phyloP scores from a whole-genome alignment of 768 basidiomycete species.

The Pholiota microspora region DNA sequence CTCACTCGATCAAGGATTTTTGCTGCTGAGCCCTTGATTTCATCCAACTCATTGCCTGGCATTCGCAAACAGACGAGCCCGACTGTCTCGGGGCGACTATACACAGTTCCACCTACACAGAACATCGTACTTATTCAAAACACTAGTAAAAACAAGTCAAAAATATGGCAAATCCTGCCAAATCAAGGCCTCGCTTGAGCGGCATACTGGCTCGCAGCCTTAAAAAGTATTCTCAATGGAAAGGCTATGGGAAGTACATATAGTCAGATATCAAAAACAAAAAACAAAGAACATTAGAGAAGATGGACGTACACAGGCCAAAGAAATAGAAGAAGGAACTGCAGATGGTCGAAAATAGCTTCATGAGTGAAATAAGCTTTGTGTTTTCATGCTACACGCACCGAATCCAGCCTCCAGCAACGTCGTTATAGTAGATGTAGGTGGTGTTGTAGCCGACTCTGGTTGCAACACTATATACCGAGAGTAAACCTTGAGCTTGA shows the following conservation, averaged over 20 bases:
- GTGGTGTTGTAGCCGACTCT: slow-evolving; percentile 22
- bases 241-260: slow-evolving; percentile 14
- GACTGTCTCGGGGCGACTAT: too few species aligned
- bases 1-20: too few species aligned
- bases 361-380: neutral
- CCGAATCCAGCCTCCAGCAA: slow-evolving; percentile 20
- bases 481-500: neutral
- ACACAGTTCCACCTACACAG: too few species aligned
- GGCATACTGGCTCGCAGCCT: slow-evolving; percentile 13
- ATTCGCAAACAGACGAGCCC: too few species aligned
- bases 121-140: too few species aligned
- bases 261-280: neutral
- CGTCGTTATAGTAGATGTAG: slow-evolving; percentile 22
- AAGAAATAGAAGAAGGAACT: slow-evolving; percentile 20
- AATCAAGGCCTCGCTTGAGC: slow-evolving; percentile 2
- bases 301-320: slow-evolving; percentile 18
- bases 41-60: too few species aligned
- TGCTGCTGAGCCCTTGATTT: too few species aligned
- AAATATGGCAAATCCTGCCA: too few species aligned
- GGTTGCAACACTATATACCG: slow-evolving; percentile 15
- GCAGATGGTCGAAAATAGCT: neutral
- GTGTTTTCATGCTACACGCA: slow-evolving; percentile 8
- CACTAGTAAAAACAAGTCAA: too few species aligned
- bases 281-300: neutral
- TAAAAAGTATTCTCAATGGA: slow-evolving; percentile 22